Conservation (phyloP, 225 moss, liverwort and hornwort genomes). For the Neckera pumila region DNA sequence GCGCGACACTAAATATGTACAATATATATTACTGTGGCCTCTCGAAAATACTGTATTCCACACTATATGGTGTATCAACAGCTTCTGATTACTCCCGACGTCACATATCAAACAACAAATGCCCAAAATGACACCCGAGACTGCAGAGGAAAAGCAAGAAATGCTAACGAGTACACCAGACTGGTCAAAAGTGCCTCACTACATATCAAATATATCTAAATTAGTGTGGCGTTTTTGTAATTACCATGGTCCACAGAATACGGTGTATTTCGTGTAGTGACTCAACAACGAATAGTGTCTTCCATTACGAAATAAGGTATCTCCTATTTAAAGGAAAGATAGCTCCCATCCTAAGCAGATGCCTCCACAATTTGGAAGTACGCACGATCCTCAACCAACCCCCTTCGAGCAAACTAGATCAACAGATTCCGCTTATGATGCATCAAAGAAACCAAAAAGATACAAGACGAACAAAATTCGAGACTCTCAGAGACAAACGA, state of each 20-base stretch:
- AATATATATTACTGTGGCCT: background rate
- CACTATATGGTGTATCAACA: background rate
- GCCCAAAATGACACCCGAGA: background rate
- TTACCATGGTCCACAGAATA: background rate
- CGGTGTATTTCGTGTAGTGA: background rate
- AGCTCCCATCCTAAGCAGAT: background rate
- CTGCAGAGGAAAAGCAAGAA: background rate
- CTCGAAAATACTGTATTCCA: background rate
- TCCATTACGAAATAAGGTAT: background rate
- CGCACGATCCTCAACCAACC: background rate
- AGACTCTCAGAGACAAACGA: background rate
- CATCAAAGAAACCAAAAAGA: background rate
- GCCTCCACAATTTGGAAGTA: background rate
- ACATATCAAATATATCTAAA: background rate
- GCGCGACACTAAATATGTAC: background rate
- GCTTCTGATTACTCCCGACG: background rate
- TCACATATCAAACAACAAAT: background rate
- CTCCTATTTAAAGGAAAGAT: background rate
- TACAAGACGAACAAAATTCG: background rate
- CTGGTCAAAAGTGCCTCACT: background rate
- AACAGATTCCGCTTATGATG: background rate
- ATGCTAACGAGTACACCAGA: background rate
- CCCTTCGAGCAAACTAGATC: background rate
- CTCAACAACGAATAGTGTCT: background rate
- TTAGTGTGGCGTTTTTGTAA: background rate